These are phyloP conservation scores for Phytophthora nicotianae DNA, from an alignment of 352 stramenopile genomes.

Conservation along the genomic window DNA sequence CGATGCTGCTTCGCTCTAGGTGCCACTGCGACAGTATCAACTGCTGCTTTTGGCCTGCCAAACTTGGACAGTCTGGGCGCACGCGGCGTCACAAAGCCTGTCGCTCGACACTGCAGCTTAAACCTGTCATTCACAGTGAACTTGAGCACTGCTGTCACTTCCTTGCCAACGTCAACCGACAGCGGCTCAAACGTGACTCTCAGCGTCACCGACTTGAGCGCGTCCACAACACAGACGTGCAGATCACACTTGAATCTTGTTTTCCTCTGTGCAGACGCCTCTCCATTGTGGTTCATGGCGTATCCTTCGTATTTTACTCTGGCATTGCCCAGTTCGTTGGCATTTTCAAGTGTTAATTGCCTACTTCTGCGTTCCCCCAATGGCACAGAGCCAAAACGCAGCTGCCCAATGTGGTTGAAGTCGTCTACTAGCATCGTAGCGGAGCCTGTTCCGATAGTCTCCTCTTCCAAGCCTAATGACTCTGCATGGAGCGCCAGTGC, in stretches of 20 bases:
- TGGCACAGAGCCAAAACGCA: slow-evolving; percentile 62
- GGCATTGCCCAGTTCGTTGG: slow-evolving; percentile 59
- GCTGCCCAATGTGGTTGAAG: slow-evolving; percentile 34
- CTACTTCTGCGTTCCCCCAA: slow-evolving; percentile 54
- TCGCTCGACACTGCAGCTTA: slow-evolving; percentile 57
- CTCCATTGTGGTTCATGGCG: slow-evolving; percentile 30
- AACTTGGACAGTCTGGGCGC: slow-evolving; percentile 35
- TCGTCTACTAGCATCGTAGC: slow-evolving; percentile 58
- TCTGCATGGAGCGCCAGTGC: slow-evolving; percentile 19
- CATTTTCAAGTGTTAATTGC: slow-evolving; percentile 60
- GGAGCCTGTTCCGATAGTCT: neutral
- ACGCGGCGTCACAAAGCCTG: slow-evolving; percentile 30
- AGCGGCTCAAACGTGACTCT: slow-evolving; percentile 70
- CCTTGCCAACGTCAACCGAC: slow-evolving; percentile 41
- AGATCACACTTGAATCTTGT: slow-evolving; percentile 74
- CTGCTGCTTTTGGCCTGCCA: slow-evolving; percentile 4
- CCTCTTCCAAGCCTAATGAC: slow-evolving; percentile 5
- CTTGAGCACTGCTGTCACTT: slow-evolving; percentile 49
- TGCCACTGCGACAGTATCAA: slow-evolving; percentile 10
- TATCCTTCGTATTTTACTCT: slow-evolving; percentile 79
- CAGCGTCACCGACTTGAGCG: slow-evolving; percentile 55
- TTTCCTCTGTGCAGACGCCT: slow-evolving; percentile 19
- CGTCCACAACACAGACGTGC: slow-evolving; percentile 70
- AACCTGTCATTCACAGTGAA: slow-evolving; percentile 74
- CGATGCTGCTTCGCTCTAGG: slow-evolving; percentile 6